Percentiles rank a stretch among this genome's conserved stretches.
Evolutionary conservation across 2,329 filamentous ascomycete genomes (phyloP).

Genomic region (Trichophyton benhamiae): DNA sequence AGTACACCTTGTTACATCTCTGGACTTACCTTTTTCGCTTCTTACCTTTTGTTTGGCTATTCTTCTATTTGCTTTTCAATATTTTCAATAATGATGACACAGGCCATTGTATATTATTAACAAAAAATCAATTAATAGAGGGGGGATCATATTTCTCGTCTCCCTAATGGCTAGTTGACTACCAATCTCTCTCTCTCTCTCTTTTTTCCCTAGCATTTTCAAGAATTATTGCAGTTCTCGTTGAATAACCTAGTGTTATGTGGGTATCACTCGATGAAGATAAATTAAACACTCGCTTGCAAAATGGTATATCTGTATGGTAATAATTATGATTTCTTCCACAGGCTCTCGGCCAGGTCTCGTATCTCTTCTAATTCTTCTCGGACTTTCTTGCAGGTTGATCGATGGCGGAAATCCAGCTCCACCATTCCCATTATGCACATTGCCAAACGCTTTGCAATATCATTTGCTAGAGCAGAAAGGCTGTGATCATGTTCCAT

Average conservation of each 20-base stretch:
- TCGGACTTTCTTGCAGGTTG: slow-evolving; percentile 28
- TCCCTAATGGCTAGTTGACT: not conserved
- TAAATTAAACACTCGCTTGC: not conserved
- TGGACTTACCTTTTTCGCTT: not conserved
- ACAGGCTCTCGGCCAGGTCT: not conserved
- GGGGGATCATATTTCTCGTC: not conserved
- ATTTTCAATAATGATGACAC: not conserved
- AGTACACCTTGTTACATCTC: not conserved
- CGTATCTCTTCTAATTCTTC: slow-evolving; percentile 20
- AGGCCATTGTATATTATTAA: not conserved
- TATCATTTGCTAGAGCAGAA: slow-evolving; percentile 8
- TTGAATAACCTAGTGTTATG: not conserved
- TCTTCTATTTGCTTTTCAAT: not conserved
- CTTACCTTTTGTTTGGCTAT: not conserved
- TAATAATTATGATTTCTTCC: not conserved
- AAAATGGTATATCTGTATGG: not conserved
- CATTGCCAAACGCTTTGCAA: slow-evolving; percentile 24
- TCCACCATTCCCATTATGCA: slow-evolving; percentile 35
- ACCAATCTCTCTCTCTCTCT: not conserved
- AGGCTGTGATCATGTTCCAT: not conserved
- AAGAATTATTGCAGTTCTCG: not conserved
- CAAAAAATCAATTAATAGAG: not conserved
- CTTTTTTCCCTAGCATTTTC: not conserved
- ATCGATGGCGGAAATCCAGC: slow-evolving; percentile 24
- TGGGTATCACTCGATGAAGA: not conserved